phyloP scores from a whole-genome alignment of 2,329 filamentous ascomycete genomes.

The Colletotrichum tabaci region DNA sequence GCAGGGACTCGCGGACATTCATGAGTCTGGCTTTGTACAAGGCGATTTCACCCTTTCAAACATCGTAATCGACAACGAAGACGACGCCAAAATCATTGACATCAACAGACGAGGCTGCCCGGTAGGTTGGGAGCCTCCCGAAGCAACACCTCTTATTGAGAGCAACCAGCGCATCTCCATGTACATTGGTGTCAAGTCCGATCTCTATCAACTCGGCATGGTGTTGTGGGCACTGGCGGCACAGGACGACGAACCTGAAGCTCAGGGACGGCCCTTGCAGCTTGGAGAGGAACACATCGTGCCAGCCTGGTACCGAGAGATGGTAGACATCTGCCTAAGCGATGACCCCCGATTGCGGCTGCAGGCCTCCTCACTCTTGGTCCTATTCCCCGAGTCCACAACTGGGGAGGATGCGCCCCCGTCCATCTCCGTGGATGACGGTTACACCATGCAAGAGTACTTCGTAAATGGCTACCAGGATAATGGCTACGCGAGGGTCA shows the following conservation, averaged over 20 bases:
- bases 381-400: constrained; percentile 71
- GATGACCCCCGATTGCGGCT: constrained; percentile 80
- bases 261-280: constrained; percentile 78
- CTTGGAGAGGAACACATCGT: constrained; percentile 73
- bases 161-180: constrained; percentile 93
- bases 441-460: constrained; percentile 57
- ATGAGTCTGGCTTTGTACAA: constrained; percentile 96
- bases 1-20: constrained; percentile 89
- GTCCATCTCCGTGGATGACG: constrained; percentile 59
- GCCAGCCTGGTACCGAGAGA: constrained; percentile 83
- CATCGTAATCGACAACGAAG: constrained; percentile 88
- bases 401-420: constrained; percentile 45
- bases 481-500: constrained; percentile 54
- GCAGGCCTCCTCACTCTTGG: constrained; percentile 80
- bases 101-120: constrained; percentile 98
- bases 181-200: constrained; percentile 98
- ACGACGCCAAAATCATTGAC: constrained; percentile 96
- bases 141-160: constrained; percentile 87
- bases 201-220: constrained; percentile 97
- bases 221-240: constrained; percentile 93
- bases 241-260: constrained; percentile 91
- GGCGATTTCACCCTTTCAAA: constrained; percentile 98
- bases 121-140: constrained; percentile 97
- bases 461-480: constrained; percentile 53
- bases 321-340: constrained; percentile 84